Conservation (phyloP, 2,329 filamentous ascomycete genomes). For the Beauveria scarabaeidicola region DNA sequence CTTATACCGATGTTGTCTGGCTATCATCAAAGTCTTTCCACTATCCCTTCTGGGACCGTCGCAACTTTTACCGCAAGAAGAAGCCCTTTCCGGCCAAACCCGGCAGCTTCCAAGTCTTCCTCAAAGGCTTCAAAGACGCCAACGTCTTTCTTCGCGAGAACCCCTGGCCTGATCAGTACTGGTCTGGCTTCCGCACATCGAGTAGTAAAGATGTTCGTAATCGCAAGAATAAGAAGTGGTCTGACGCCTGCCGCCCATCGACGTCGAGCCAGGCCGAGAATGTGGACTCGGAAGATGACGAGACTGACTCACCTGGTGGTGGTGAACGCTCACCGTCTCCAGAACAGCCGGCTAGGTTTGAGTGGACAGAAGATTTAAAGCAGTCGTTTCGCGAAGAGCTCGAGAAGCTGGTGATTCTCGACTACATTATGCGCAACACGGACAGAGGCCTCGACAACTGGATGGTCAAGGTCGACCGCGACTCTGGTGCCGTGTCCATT, state of each 20-base stretch:
- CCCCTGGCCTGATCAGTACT: conserved; percentile 90
- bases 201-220: conserved; percentile 50
- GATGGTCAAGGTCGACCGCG: conserved; percentile 97
- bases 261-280: conserved; percentile 44
- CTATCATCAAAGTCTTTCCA: conserved; percentile 95
- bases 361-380: conserved; percentile 83
- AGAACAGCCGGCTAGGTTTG: conserved; percentile 50
- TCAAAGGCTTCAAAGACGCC: conserved; percentile 95
- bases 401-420: conserved; percentile 92
- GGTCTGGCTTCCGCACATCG: conserved; percentile 55
- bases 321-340: conserved; percentile 41
- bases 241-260: conserved; percentile 68
- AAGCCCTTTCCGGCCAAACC: conserved; percentile 82
- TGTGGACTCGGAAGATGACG: conserved; percentile 56
- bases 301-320: conserved; percentile 24
- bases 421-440: conserved; percentile 99
- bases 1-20: conserved; percentile 91
- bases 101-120: conserved; percentile 94
- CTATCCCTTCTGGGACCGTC: conserved; percentile 94
- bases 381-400: conserved; percentile 90
- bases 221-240: conserved; percentile 63
- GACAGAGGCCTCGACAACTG: conserved; percentile 95
- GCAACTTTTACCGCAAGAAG: conserved; percentile 79
- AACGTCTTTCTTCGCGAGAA: conserved; percentile 92
- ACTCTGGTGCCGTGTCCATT: conserved; percentile 74